phyloP scores from a whole-genome alignment of 2,329 filamentous ascomycete species.

The Exophiala bonariae region DNA sequence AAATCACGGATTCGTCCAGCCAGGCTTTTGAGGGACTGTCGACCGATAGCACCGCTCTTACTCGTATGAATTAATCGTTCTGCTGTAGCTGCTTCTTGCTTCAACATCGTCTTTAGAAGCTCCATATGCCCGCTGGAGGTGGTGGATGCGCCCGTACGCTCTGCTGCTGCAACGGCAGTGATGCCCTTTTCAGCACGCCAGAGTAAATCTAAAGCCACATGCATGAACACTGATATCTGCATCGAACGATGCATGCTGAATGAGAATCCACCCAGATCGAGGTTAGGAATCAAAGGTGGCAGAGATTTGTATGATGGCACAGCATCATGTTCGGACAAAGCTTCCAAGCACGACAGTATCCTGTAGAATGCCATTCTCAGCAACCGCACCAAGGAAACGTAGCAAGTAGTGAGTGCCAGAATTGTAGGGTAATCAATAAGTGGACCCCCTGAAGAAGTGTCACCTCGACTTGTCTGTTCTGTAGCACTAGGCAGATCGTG shows the following conservation, averaged over 20 bases:
- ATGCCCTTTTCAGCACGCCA: constrained; percentile 7
- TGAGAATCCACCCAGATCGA: constrained; percentile 6
- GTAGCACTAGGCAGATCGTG: too few relatives aligned
- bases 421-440: constrained; percentile 1
- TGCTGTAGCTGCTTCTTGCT: neutral
- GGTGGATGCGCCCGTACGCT: neutral
- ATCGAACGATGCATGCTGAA: constrained; percentile 7
- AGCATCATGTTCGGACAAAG: neutral
- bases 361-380: neutral
- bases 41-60: neutral
- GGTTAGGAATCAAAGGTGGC: constrained; percentile 1
- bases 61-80: neutral
- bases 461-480: too few relatives aligned
- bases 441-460: too few relatives aligned
- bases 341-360: neutral
- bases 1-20: neutral
- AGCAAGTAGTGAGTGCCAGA: constrained; percentile 4
- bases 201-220: constrained; percentile 6
- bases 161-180: constrained; percentile 1
- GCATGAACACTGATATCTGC: constrained; percentile 9
- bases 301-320: neutral
- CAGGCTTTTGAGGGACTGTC: neutral
- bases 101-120: neutral
- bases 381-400: constrained; percentile 4
- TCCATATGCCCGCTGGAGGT: neutral